Percentiles rank a stretch among this genome's conserved stretches.
phyloP scores from a whole-genome alignment of 2,329 filamentous ascomycete genomes.

The Colletotrichum sp. region DNA sequence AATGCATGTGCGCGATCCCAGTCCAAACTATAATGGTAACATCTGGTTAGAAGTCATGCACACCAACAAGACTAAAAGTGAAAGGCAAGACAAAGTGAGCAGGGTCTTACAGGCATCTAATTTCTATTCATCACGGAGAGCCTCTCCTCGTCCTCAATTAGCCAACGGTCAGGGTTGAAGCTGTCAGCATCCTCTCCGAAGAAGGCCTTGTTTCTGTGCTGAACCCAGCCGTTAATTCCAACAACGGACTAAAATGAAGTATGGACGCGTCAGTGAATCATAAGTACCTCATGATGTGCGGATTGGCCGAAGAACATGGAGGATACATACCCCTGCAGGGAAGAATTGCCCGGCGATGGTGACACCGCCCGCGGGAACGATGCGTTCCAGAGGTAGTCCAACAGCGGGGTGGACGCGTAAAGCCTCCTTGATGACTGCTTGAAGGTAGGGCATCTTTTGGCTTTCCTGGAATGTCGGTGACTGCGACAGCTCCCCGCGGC shows the following conservation, averaged over 20 bases:
- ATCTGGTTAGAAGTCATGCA: accelerated
- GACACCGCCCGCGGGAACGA: slow-evolving; percentile 49
- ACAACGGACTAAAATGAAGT: slow-evolving; percentile 29
- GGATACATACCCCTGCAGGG: slow-evolving; percentile 29
- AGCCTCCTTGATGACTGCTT: slow-evolving; percentile 59
- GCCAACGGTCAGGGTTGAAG: slow-evolving; percentile 48
- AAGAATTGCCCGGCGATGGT: slow-evolving; percentile 39
- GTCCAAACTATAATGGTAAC: slow-evolving; percentile 37
- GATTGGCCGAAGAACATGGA: neutral
- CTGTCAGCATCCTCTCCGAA: slow-evolving; percentile 37
- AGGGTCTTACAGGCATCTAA: slow-evolving; percentile 30
- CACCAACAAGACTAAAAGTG: neutral
- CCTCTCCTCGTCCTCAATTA: slow-evolving; percentile 28
- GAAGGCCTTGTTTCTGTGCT: slow-evolving; percentile 33
- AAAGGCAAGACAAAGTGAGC: accelerated
- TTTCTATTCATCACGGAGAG: slow-evolving; percentile 31
- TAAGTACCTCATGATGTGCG: neutral
- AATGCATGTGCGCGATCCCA: slow-evolving; percentile 46
- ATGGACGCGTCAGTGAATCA: neutral
- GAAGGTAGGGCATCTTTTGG: slow-evolving; percentile 53
- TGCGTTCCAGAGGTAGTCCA: slow-evolving; percentile 52
- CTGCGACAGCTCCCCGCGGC: slow-evolving; percentile 18
- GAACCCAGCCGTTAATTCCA: slow-evolving; percentile 40
- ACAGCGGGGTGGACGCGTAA: slow-evolving; percentile 56
- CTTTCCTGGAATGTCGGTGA: slow-evolving; percentile 38